Base-by-base conservation (phyloP, 1,139 yeast species). In the Diutina siamensis region DNA sequence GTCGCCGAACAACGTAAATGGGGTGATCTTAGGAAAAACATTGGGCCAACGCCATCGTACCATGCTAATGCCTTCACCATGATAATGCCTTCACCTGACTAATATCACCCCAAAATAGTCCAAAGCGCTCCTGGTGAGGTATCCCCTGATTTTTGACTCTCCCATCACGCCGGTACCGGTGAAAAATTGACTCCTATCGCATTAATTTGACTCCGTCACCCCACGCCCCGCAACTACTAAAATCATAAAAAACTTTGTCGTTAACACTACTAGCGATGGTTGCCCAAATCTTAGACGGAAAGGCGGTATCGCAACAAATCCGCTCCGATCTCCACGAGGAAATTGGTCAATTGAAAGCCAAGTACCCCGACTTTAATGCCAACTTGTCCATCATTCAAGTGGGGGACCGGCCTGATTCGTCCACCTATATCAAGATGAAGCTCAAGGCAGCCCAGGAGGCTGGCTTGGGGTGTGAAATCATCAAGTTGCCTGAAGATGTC, bases 391-490 rank as follows among this genome's bases (percentile, higher is more conserved):
- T 92, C 54, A 73, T 92, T 53, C 98, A 92, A 67, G 94, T 92
- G 25, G 97, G 97, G 44, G 72, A 69, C 45, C 75, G 97, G 58
- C 89, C 86, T 35, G 98, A 92, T 61, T 87, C 97, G 12, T 74
- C 86, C 45, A 85, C 96, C n/a, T 92, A 92, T 64, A 97, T 92
- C 48, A 79, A 82, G 54, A 89, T 92, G 95, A 92, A 92, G 69
- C 71, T 86, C 54, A 85, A 82, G 68, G 97, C 97, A 25, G 96
- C 97, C 31, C 68, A 73, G 52, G 94, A 85, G 59, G 92, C 95
- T 35, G 78, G 80, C 49, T 83, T 92, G 53, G 71, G 69, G 31
- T 88, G 95, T 61, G 71, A 76, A 46, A 71, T 86, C 51, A 68
- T 83, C 56, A 78, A 76, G 51, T 71, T 87, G 55, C 78, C 86